Base-by-base conservation (phyloP, 2,329 filamentous ascomycete species). In the Lasiodiplodia sp. region DNA sequence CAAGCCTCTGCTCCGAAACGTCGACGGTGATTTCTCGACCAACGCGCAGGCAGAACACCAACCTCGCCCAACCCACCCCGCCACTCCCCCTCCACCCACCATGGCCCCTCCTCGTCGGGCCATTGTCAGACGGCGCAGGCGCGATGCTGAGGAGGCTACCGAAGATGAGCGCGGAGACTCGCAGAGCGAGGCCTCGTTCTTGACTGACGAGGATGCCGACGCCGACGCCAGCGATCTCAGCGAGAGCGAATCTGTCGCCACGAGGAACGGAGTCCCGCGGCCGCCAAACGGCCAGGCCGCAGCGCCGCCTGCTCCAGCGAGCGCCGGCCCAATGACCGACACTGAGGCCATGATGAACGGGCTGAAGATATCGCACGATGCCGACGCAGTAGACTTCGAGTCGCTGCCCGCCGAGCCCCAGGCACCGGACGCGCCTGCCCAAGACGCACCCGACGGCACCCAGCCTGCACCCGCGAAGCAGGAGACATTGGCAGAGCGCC, bases 401-500 rank as follows among this genome's bases (percentile, higher is more conserved):
- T 81, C 83, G 55, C 69, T 80, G 71, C 73, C 74, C 62, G 74
- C 79, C 70, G 70, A 77, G 66, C 69, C 70, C 71, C 40, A 34
- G 18, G 51, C 74, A 25, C 73, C 75, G 28, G 78, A 76, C 40
- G 74, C 80, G 66, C 60, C 60, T 52, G 79, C 81, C 25, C 80
- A 81, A 47, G 81, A 80, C 14, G 80, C 80, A 25, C 78, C 78
- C 38, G 71, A 74, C 53, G 75, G 40, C 28, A 57, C 72, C 16
- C 57, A 64, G 38, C 37, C 67, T 28, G 37, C 73, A 31, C 78
- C 79, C 57, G 73, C 75, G 44, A 77, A 75, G 49, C 68, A 76
- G 56, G 89, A 90, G 75, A 85, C 87, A 40, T 83, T 88, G 69
- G 87, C 87, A 66, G 92, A 96, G 71, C 87, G 89, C 72, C 90